phyloP scores from a whole-genome alignment of 306 rosid species.

The Cucurbita maxima region DNA sequence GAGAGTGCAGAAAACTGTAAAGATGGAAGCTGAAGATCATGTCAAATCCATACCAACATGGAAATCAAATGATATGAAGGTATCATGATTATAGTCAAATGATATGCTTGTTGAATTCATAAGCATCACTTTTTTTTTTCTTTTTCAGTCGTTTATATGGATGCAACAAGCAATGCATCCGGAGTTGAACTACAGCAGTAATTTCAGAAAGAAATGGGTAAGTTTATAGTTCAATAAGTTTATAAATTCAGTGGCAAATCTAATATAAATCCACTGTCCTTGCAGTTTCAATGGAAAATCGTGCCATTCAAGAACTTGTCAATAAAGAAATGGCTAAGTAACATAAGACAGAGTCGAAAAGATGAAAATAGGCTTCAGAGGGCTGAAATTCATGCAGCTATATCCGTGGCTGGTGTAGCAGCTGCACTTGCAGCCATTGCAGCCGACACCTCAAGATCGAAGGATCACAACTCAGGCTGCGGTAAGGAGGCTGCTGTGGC shows the following conservation, averaged over 20 bases:
- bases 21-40: slow-evolving; percentile 44
- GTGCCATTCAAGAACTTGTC: slow-evolving; percentile 53
- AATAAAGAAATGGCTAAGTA: slow-evolving; percentile 79
- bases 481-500: slow-evolving; percentile 68
- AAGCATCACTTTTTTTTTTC: not conserved
- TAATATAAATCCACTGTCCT: too few species aligned
- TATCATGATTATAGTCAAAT: not conserved
- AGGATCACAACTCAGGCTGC: slow-evolving; percentile 15
- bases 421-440: slow-evolving; percentile 89
- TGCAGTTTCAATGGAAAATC: slow-evolving; percentile 72
- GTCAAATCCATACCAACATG: slow-evolving; percentile 45
- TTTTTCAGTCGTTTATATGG: slow-evolving; percentile 76
- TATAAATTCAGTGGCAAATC: too few species aligned
- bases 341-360: slow-evolving; percentile 50
- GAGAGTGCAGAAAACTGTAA: slow-evolving; percentile 30
- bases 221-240: not conserved
- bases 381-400: slow-evolving; percentile 90
- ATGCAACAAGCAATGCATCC: slow-evolving; percentile 99
- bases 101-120: too few species aligned
- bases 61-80: slow-evolving; percentile 88
- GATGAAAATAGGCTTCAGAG: slow-evolving; percentile 65
- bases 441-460: slow-evolving; percentile 34
- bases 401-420: slow-evolving; percentile 83
- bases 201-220: slow-evolving; percentile 80
- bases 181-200: slow-evolving; percentile 69